Evolutionary conservation across 306 rosid genomes (phyloP).

Genomic region (Datisca glomerata): DNA sequence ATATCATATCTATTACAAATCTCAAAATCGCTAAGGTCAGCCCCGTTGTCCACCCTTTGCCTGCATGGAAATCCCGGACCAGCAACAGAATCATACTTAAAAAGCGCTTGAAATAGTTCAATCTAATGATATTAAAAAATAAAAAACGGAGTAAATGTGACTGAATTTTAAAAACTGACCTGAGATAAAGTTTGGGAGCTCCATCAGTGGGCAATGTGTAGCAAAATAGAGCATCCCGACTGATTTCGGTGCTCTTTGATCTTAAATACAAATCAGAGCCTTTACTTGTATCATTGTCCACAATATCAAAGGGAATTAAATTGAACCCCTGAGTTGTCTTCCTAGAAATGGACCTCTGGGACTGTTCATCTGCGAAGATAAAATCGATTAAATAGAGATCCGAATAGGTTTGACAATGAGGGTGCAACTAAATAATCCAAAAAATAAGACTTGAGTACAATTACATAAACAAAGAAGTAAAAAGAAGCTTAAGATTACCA

Average conservation of each 20-base stretch:
- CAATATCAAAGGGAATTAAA: constrained; percentile 42
- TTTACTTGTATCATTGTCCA: constrained; percentile 10
- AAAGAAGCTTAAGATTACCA: constrained; percentile 11
- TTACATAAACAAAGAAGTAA: neutral
- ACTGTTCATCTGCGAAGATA: constrained; percentile 28
- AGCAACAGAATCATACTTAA: neutral
- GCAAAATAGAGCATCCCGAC: constrained; percentile 49
- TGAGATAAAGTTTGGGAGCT: constrained; percentile 44
- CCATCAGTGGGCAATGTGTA: constrained; percentile 52
- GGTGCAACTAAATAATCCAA: neutral
- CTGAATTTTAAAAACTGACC: constrained; percentile 24
- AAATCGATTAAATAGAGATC: neutral
- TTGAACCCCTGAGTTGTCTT: constrained; percentile 58
- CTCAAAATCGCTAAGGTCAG: constrained; percentile 66
- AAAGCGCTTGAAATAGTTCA: neutral
- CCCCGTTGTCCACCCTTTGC: constrained; percentile 48
- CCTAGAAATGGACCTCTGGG: constrained; percentile 53
- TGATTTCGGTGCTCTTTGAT: constrained; percentile 9
- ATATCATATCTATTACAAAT: constrained; percentile 64
- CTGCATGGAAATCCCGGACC: constrained; percentile 31
- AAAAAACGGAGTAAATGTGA: neutral
- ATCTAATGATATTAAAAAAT: constrained; percentile 1
- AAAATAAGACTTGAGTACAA: neutral
- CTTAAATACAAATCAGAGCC: constrained; percentile 1
- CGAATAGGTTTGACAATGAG: neutral